Conservation (phyloP, 805 yeast genomes). For the Saturnispora sanitii region DNA sequence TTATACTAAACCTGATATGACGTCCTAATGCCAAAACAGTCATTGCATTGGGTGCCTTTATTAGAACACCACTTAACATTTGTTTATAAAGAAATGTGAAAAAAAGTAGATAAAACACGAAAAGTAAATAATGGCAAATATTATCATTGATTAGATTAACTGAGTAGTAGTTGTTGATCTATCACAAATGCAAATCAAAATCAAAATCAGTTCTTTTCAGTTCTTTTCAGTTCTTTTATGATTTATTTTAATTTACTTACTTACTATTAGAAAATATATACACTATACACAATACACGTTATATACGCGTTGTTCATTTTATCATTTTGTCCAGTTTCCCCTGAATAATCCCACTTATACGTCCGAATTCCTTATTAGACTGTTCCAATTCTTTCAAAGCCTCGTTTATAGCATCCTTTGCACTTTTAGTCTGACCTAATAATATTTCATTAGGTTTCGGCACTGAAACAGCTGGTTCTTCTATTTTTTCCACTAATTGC, state of each 20-base stretch:
- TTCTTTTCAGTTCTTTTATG: no score
- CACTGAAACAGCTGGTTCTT: not conserved
- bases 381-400: slow-evolving; percentile 4
- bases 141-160: no score
- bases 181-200: no score
- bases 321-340: slow-evolving; percentile 1
- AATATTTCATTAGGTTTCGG: not conserved
- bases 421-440: not conserved
- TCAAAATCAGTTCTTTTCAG: no score
- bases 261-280: no score
- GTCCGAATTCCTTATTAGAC: slow-evolving; percentile 1
- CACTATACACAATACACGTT: not conserved
- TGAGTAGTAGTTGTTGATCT: not conserved
- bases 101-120: not conserved
- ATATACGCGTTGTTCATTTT: not conserved
- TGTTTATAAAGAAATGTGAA: not conserved
- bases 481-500: not conserved
- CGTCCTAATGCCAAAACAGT: slow-evolving; percentile 1
- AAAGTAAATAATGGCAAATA: not conserved
- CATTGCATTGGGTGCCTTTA: not conserved
- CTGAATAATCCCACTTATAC: slow-evolving; percentile 2
- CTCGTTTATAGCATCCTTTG: not conserved
- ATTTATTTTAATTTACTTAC: no score
- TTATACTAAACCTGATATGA: slow-evolving; percentile 1
- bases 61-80: slow-evolving; percentile 4